phyloP scores from a whole-genome alignment of 2,329 filamentous ascomycete genomes.

The Colletotrichum theobromicola region DNA sequence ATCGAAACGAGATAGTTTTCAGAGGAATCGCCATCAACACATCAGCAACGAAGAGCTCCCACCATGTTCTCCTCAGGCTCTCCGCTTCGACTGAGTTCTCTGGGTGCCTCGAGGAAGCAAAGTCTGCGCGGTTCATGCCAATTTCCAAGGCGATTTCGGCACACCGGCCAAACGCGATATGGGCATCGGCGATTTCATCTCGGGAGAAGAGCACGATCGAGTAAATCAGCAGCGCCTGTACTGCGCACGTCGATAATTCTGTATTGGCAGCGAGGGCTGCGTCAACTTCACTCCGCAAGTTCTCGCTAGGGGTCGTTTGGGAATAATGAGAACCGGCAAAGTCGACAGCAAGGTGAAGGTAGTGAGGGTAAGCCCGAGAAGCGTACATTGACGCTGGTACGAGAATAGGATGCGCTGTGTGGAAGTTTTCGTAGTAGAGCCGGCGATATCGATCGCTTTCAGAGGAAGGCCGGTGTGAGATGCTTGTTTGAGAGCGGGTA shows the following conservation, averaged over 20 bases:
- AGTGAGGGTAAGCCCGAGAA: background rate
- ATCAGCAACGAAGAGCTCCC: background rate
- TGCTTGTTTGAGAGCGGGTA: background rate
- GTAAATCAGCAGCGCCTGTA: background rate
- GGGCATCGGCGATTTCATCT: background rate
- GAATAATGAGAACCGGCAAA: background rate
- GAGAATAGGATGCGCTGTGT: background rate
- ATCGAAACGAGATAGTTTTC: background rate
- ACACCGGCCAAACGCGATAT: background rate
- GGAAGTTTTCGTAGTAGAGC: background rate
- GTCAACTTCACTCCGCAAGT: background rate
- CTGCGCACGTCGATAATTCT: background rate
- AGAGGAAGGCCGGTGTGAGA: background rate
- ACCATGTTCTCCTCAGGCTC: background rate
- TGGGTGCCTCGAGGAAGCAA: background rate
- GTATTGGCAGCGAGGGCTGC: background rate
- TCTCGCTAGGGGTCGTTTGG: background rate
- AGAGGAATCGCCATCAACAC: background rate
- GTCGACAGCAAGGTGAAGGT: background rate
- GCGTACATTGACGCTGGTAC: background rate
- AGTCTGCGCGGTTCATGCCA: background rate
- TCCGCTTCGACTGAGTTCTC: background rate
- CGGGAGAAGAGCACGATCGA: background rate
- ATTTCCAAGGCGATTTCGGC: background rate
- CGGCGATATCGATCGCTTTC: background rate